Evolutionary conservation across 345 rosid species (phyloP).

Genomic region (Aegle marmelos): DNA sequence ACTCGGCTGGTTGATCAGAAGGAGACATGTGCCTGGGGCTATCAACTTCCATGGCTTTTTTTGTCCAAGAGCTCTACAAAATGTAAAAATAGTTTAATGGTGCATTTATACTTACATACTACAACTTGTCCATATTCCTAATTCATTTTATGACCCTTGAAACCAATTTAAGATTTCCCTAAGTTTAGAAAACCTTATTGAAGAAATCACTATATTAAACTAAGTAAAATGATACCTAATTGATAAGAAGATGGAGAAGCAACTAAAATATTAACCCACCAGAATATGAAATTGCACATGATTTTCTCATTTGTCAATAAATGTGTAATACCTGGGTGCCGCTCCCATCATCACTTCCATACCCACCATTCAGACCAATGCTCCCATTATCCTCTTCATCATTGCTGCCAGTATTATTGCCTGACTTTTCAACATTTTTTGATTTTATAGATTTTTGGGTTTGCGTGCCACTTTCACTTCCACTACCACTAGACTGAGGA

Average conservation of each 20-base stretch:
- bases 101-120: not conserved
- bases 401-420: conserved; percentile 28
- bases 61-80: conserved; percentile 62
- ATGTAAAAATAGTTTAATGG: not conserved
- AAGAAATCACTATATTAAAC: not conserved
- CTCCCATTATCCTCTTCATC: conserved; percentile 31
- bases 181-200: not conserved
- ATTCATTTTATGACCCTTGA: not conserved
- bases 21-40: conserved; percentile 34
- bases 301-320: not conserved
- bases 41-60: conserved; percentile 40
- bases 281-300: not conserved
- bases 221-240: not conserved
- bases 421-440: conserved; percentile 31
- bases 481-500: conserved; percentile 42
- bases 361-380: conserved; percentile 33
- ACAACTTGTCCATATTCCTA: not conserved
- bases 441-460: conserved; percentile 43
- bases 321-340: conserved; percentile 42
- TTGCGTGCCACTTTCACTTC: conserved; percentile 42
- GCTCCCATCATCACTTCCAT: conserved; percentile 50
- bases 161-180: not conserved
- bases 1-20: conserved; percentile 34
- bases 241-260: not conserved
- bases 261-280: not conserved